phyloP scores from a whole-genome alignment of 176 grass and related monocot genomes.

The barley (Hordeum vulgare) region DNA sequence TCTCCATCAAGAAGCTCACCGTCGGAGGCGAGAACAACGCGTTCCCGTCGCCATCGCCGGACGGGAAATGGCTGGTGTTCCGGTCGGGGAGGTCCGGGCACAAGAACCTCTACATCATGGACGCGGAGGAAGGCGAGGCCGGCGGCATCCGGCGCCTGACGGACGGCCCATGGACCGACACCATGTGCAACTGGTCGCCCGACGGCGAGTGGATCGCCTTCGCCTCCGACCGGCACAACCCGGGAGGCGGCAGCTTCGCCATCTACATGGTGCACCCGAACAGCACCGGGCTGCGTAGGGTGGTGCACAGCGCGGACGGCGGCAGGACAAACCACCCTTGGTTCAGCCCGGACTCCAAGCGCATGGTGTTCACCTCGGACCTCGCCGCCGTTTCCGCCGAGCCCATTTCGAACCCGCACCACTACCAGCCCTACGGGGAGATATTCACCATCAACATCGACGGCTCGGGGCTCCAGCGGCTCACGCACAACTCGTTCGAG shows the following conservation, averaged over 20 bases:
- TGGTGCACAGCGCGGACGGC: constrained; percentile 63
- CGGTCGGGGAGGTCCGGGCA: constrained; percentile 65
- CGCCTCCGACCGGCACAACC: constrained; percentile 67
- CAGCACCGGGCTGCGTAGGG: constrained; percentile 58
- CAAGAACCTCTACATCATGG: constrained; percentile 93
- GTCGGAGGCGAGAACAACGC: constrained; percentile 63
- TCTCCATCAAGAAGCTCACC: constrained; percentile 62
- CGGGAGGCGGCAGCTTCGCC: constrained; percentile 61
- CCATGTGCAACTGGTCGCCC: constrained; percentile 95
- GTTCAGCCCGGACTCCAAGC: constrained; percentile 83
- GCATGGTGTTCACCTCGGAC: constrained; percentile 77
- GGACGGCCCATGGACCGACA: constrained; percentile 71
- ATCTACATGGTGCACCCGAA: constrained; percentile 86
- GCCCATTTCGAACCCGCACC: constrained; percentile 81
- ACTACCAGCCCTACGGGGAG: constrained; percentile 93
- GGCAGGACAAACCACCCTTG: constrained; percentile 79
- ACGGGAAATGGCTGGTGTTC: constrained; percentile 91
- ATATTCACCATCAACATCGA: constrained; percentile 73
- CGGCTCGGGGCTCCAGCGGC: constrained; percentile 46
- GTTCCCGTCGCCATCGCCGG: constrained; percentile 83
- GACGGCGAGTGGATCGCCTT: constrained; percentile 97
- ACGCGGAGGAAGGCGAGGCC: constrained; percentile 61
- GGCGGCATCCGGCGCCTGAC: constrained; percentile 55
- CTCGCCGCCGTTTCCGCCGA: constrained; percentile 75
- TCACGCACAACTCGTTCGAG: constrained; percentile 87